Evolutionary conservation across 139 green algal genomes (phyloP).

Genomic region (Dunaliella sp.): DNA sequence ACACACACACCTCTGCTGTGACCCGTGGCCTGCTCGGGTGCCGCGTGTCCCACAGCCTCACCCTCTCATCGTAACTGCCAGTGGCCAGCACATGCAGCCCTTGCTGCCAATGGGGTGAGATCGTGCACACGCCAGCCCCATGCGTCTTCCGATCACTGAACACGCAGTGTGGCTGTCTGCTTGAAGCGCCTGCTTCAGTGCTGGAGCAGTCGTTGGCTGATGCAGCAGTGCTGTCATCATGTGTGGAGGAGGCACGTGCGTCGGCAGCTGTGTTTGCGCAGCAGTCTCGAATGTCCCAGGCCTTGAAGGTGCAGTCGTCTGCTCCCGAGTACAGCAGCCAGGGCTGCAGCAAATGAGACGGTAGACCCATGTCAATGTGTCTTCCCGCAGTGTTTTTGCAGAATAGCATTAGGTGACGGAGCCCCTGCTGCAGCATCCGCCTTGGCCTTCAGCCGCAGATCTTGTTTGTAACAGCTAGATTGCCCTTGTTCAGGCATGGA

Average conservation of each 20-base stretch:
- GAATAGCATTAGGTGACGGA: too few relatives aligned
- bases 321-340: conserved; percentile 61
- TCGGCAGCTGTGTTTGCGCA: neutral
- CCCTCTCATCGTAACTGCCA: conserved; percentile 84
- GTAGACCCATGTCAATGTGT: too few relatives aligned
- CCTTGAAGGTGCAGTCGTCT: conserved; percentile 67
- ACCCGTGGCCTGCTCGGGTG: conserved; percentile 33
- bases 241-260: too few relatives aligned
- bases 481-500: too few relatives aligned
- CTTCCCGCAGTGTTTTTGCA: too few relatives aligned
- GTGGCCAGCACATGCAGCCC: conserved; percentile 64
- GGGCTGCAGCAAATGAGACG: conserved; percentile 20
- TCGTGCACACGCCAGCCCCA: conserved; percentile 80
- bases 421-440: too few relatives aligned
- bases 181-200: neutral
- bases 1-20: conserved; percentile 21
- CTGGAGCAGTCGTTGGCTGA: too few relatives aligned
- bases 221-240: too few relatives aligned
- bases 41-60: conserved; percentile 79
- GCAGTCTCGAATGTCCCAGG: conserved; percentile 48
- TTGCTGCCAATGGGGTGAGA: conserved; percentile 47
- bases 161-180: conserved; percentile 10
- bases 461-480: too few relatives aligned
- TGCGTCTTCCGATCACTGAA: conserved; percentile 61
- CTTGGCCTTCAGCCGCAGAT: too few relatives aligned